Evolutionary conservation across 208 protist species (phyloP), one percentile per base, ranked within the genome.

Genomic region (Leishmania martiniquensis): DNA sequence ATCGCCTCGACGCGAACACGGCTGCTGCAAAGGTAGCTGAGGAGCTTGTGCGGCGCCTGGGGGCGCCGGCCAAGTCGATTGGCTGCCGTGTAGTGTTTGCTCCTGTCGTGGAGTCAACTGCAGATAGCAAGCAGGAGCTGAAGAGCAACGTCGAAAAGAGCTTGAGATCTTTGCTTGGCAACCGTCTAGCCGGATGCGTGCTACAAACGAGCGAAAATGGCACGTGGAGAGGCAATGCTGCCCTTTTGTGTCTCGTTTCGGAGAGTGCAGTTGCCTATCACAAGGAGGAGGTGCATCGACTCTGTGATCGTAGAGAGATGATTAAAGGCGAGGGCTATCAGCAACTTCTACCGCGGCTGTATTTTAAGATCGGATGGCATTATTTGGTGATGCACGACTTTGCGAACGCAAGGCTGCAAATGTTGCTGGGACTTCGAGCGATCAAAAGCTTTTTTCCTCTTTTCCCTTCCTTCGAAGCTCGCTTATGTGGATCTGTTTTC

Each of bases 291-390:
- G 71, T 86, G 32, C 78, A 69, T 6, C 73, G 78, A 4, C 74
- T 86, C 37, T 57, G 60, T 44, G 57, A 72, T 1, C 25, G 59
- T 42, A 83, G 72, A 39, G 78, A 86, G 32, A 77, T 22, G 52
- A 34, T 49, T 37, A 57, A 72, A 37, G 22, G 51, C 29, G 42
- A 75, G 47, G 22, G 37, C 5, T 57, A 66, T 44, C 55, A 71
- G 51, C 68, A 76, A 57, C 39, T 55, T 47, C 25, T 87, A 22
- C 78, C 79, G 5, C 78, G 87, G 20, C 75, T 75, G 3, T 78
- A 80, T 75, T 95, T 93, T 72, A 85, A 93, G 68, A 73, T 85
- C n/a, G 91, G 80, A 7, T 93, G 91, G 89, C 89, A 95, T 67
- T 87, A 77, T 54, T 81, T 95, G 51, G 81, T 90, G 65, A 44